Evolutionary conservation across 768 basidiomycete genomes (phyloP), one percentile per base, ranked within the genome.

Genomic region (Psilocybe cyanescens): DNA sequence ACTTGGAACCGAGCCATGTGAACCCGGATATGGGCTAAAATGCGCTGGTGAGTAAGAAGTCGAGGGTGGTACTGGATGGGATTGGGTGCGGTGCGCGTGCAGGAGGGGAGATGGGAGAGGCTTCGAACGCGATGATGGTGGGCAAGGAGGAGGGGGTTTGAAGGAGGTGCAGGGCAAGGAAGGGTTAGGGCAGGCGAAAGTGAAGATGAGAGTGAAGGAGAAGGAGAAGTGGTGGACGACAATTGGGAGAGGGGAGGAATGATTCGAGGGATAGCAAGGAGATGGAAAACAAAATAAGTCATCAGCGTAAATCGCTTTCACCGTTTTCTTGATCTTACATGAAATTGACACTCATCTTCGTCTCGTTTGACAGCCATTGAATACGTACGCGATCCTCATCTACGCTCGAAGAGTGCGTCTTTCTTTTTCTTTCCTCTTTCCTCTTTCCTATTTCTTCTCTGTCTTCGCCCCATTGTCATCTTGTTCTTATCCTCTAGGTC

Each of bases 21-120:
- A 88, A 90, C 65, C 6, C 88, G 91, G 64, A 84, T 92, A 76
- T 87, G 35, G 88, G 83, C 6, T 89, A 91, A 64, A 84, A 92
- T 17, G 70, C 90, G 24, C 79, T 93, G 71, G 86, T 92, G 39
- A 90, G 88, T 81, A 91, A 90, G 19, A 19, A 19, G 19, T 2
- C 19, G 19, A 2, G 1, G 19, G 19, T 19, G 19, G 19, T 2
- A 2, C 19, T 2, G 19, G 19, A 19, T 19, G 19, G 19, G 19
- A 2, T 19, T 1, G 1, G 82, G 78, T 55, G 28, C 4, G 2
- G 19, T 46, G 30, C 28, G 3, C 51, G 51, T 4, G 37, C 12
- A 2, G 37, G 37, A 37, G 19, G 19, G n/a, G 50, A 48, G 17
- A 50, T 62, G 51, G 46, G 45, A 0, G 89, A 90, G 55, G 83